Evolutionary conservation across 441 rosid genomes (phyloP).

Genomic region (Croton laevigatus): DNA sequence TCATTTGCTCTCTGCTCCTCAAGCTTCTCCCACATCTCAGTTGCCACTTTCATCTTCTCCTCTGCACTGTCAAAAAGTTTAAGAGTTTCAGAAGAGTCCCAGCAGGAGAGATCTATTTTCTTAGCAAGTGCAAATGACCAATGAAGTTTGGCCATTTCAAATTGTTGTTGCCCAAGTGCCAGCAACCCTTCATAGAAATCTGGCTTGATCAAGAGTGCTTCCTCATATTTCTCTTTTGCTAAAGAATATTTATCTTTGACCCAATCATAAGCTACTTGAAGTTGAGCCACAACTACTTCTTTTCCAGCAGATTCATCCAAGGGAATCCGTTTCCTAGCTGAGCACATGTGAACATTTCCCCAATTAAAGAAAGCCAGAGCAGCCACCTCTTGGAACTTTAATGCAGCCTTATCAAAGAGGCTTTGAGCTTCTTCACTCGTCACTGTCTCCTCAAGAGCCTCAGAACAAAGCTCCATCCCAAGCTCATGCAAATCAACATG

Average conservation of each 20-base stretch:
- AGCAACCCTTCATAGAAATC: slow-evolving; percentile 91
- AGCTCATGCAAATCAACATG: slow-evolving; percentile 89
- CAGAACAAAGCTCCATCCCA: slow-evolving; percentile 95
- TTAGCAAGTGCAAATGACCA: slow-evolving; percentile 82
- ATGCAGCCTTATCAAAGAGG: slow-evolving; percentile 83
- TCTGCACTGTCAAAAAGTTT: slow-evolving; percentile 77
- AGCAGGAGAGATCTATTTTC: slow-evolving; percentile 64
- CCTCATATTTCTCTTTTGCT: slow-evolving; percentile 74
- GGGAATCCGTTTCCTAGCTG: slow-evolving; percentile 94
- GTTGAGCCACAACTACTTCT: slow-evolving; percentile 57
- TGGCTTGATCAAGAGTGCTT: slow-evolving; percentile 76
- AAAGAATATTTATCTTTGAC: slow-evolving; percentile 71
- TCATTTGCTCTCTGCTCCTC: slow-evolving; percentile 73
- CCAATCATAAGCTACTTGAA: slow-evolving; percentile 86
- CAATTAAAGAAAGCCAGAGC: slow-evolving; percentile 93
- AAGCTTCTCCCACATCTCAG: slow-evolving; percentile 95
- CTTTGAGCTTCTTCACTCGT: slow-evolving; percentile 85
- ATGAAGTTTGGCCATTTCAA: slow-evolving; percentile 97
- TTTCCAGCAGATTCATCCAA: slow-evolving; percentile 77
- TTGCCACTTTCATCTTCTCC: slow-evolving; percentile 90
- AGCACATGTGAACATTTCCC: slow-evolving; percentile 99
- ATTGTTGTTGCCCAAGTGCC: slow-evolving; percentile 90
- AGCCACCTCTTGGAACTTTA: slow-evolving; percentile 93
- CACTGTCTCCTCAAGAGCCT: slow-evolving; percentile 92
- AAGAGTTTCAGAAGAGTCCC: slow-evolving; percentile 78